Base-by-base conservation (phyloP, 805 yeast genomes). In the Saturnispora galanensis region DNA sequence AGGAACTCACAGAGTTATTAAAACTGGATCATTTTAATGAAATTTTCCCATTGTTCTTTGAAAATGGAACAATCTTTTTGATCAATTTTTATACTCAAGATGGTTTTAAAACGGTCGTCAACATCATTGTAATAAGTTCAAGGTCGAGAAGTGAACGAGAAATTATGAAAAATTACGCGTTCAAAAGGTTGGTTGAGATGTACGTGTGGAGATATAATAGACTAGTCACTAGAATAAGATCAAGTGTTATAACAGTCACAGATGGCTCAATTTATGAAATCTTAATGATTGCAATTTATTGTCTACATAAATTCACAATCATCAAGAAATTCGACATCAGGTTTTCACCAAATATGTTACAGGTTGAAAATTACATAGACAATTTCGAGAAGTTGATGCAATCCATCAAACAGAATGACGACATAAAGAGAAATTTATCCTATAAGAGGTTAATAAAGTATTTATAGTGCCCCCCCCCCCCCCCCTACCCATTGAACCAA, bases 31-130 rank as follows among this genome's bases (percentile, higher is more conserved):
- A 56, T 37, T 41, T 33, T 11, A 62, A 58, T 44, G 64, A 63
- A 44, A 52, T 63, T 1, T 54, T 63, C 18, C 67, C 67, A 7
- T 26, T 63, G 12, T 44, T 59, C 6, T 47, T 60, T 35, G 64
- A 60, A 41, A 58, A 53, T 43, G 63, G 63, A 9, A 47, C 51
- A 7, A 49, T 56, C 1, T 60, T 56, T 45, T 45, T 63, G 37
- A 52, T 63, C 32, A 62, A 62, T 41, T 51, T 60, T 26, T 49
- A 49, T 31, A 50, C 55, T 1, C 43, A 32, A 10, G 54, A 54
- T 36, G 53, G 49, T 13, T 46, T 43, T n/a, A 41, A 48, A 15
- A 43, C 47, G 29, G 37, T 21, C 15, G 49, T 51, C 11, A 51
- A 46, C 5, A 52, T 62, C 9, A 47, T 60, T 34, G 62, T 59